phyloP scores from a whole-genome alignment of 352 stramenopile genomes.

The Globisporangium acanthophoron region DNA sequence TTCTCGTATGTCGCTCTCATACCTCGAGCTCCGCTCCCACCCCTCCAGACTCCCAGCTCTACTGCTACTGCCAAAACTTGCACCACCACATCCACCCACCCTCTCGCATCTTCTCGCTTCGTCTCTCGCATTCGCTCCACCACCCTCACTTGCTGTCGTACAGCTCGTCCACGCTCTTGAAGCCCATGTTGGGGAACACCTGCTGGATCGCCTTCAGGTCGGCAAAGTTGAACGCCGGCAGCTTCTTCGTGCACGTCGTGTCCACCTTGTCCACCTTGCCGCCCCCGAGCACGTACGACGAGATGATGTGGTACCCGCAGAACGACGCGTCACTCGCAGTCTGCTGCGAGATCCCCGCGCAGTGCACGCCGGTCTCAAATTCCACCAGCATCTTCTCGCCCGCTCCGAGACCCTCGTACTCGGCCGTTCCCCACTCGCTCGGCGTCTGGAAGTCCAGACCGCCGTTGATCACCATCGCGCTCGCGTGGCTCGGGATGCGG shows the following conservation, averaged over 20 bases:
- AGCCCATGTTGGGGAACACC: background rate
- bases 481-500: slow-evolving; percentile 15
- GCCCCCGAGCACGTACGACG: slow-evolving; percentile 1
- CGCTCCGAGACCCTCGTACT: slow-evolving; percentile 17
- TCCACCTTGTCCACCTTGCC: background rate
- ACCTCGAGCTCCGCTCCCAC: too few relatives aligned
- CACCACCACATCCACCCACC: too few relatives aligned
- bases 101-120: too few relatives aligned
- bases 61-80: too few relatives aligned
- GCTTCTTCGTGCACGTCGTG: background rate
- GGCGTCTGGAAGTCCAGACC: slow-evolving; percentile 23
- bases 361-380: slow-evolving; percentile 1
- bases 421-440: slow-evolving; percentile 13
- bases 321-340: background rate
- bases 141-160: background rate
- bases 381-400: slow-evolving; percentile 16
- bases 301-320: slow-evolving; percentile 1
- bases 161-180: slow-evolving; percentile 1
- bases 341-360: background rate
- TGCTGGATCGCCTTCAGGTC: background rate
- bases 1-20: too few relatives aligned
- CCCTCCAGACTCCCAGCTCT: too few relatives aligned
- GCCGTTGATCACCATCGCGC: slow-evolving; percentile 26
- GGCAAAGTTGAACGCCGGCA: background rate
- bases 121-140: too few relatives aligned